Evolutionary conservation across 305 asterid genomes (phyloP).

Genomic region (Ilex paraguariensis): DNA sequence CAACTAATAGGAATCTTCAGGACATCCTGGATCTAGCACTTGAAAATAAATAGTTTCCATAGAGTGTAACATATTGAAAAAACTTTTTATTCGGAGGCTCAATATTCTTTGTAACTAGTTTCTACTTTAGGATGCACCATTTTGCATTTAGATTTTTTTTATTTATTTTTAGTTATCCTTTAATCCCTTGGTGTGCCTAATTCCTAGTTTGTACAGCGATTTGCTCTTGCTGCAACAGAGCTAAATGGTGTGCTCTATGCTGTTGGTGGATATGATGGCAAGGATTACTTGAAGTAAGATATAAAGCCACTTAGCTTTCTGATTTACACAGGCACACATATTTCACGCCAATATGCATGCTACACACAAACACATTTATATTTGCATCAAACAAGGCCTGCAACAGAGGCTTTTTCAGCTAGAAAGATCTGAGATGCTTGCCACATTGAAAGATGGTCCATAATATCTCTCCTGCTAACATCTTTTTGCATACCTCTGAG

Average conservation of each 20-base stretch:
- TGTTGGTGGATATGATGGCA: conserved; percentile 78
- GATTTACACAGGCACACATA: neutral
- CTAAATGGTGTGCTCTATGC: conserved; percentile 74
- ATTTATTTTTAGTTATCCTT: neutral
- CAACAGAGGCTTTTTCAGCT: neutral
- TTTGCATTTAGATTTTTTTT: neutral
- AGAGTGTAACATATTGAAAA: too few species aligned
- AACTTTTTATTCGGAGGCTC: too few species aligned
- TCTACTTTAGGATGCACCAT: neutral
- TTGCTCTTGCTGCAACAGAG: conserved; percentile 69
- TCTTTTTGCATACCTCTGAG: too few species aligned
- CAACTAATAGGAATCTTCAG: too few species aligned
- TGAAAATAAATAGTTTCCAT: too few species aligned
- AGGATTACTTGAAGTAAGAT: conserved; percentile 61
- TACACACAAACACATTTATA: too few species aligned
- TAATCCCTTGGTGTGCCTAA: conserved; percentile 10
- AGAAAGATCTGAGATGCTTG: neutral
- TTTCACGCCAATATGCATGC: neutral
- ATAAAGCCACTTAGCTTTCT: neutral
- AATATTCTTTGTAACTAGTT: too few species aligned
- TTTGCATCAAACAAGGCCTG: neutral
- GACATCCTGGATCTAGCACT: too few species aligned
- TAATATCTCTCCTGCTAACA: too few species aligned
- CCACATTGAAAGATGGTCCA: neutral
- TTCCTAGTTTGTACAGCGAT: conserved; percentile 40